Evolutionary conservation across 1,139 yeast genomes (phyloP), one percentile per base, ranked within the genome.

Genomic region (Saccharomyces hybrid): DNA sequence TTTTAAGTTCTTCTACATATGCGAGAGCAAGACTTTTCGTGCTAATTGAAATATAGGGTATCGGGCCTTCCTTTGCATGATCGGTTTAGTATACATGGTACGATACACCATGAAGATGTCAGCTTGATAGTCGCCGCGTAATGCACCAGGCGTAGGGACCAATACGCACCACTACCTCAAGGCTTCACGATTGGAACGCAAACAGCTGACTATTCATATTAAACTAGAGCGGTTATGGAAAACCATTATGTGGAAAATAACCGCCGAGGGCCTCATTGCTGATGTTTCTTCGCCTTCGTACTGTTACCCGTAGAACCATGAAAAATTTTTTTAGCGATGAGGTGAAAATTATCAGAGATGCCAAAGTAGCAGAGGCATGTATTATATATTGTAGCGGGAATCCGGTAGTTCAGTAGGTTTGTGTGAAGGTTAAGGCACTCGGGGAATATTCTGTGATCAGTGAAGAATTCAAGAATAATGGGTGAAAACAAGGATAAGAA

Each of bases 401-500:
- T 23, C 14, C 8, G 3, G 14, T 25, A 38, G 7, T 13, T 7
- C n/a, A 27, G 29, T 48, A 34, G 42, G 34, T 28, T 49, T 29
- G 8, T 20, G 28, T 38, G 7, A n/a, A 16, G 6, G 16, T 6
- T n/a, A 20, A 49, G 9, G 26, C 11, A 32, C 20, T 20, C 23
- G 23, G 23, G 23, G 23, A 20, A 20, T 20, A 20, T 20, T 20
- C 23, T 20, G 23, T 20, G 23, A 20, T 20, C 23, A 20, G 23
- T 3, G 23, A 20, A 41, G 38, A 7, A 16, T 16, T 38, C 13
- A 9, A 41, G 27, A 28, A 44, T 42, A 34, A 57, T 57, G 57
- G 58, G 58, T 49, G 53, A 49, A 16, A 57, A 47, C 34, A 46
- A 20, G 25, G 44, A 38, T 13, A 38, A 38, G n/a, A 38, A 38